These are phyloP conservation scores for Glonium stellatum DNA, from an alignment of 495 filamentous ascomycete species.

Conservation along the genomic window DNA sequence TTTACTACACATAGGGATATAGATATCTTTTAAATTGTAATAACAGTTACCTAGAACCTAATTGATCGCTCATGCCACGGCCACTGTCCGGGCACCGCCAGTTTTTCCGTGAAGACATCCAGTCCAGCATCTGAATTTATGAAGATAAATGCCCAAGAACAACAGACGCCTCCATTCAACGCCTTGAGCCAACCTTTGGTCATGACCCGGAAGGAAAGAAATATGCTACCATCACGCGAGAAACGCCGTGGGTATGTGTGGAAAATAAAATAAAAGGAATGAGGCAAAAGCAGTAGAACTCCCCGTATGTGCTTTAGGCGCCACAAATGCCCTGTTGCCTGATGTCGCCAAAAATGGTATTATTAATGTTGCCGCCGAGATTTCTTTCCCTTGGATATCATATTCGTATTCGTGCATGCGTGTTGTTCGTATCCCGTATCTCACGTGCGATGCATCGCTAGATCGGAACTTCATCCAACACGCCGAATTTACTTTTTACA, in stretches of 20 bases:
- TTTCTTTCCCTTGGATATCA: not conserved
- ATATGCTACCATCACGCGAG: not conserved
- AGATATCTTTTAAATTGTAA: too few relatives aligned
- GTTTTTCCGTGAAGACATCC: not conserved
- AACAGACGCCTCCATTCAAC: not conserved
- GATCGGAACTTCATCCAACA: not conserved
- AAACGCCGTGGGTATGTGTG: not conserved
- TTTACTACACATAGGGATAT: too few relatives aligned
- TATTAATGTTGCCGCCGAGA: not conserved
- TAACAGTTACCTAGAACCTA: not conserved
- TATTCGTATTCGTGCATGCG: not conserved
- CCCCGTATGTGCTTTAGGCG: not conserved
- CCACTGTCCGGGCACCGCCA: not conserved
- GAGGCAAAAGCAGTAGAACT: not conserved
- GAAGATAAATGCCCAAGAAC: not conserved
- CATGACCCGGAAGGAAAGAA: not conserved
- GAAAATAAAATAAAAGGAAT: not conserved
- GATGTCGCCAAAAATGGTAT: not conserved
- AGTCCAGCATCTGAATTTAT: not conserved
- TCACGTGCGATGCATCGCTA: not conserved
- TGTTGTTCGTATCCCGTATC: not conserved
- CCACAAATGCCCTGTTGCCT: not conserved
- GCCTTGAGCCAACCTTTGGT: not conserved
- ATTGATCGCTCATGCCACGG: not conserved
- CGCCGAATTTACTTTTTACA: slow-evolving; percentile 1